Conservation (phyloP, 129 eudicot genomes). For the Ambrosia trifida region DNA sequence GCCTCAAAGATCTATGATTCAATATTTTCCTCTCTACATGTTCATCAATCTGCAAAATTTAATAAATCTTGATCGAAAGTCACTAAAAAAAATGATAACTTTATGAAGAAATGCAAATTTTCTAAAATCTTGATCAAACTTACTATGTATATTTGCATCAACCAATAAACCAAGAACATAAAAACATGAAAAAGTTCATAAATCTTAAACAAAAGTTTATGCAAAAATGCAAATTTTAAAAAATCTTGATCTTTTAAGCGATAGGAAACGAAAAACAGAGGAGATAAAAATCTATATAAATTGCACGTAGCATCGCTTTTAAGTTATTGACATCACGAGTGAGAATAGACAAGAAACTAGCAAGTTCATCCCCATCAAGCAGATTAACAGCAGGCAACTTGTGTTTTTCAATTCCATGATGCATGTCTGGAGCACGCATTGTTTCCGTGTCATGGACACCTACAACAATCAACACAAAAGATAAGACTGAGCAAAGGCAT, state of each 20-base stretch:
- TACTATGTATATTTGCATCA: background rate
- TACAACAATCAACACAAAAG: conserved; percentile 34
- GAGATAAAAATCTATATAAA: conserved; percentile 64
- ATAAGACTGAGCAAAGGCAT: conserved; percentile 3
- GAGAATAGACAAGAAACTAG: conserved; percentile 58
- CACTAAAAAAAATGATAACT: background rate
- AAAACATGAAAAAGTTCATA: background rate
- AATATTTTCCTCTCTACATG: conserved; percentile 80
- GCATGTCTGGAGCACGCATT: conserved; percentile 71
- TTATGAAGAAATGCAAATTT: background rate
- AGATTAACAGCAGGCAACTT: conserved; percentile 70
- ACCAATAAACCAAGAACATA: conserved; percentile 26
- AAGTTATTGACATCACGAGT: conserved; percentile 70
- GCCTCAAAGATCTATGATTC: conserved; percentile 79
- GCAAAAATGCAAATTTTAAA: too few species aligned
- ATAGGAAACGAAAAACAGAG: conserved; percentile 8
- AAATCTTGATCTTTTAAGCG: background rate
- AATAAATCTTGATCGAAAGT: conserved; percentile 13
- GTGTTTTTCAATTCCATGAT: conserved; percentile 91
- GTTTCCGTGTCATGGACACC: conserved; percentile 83
- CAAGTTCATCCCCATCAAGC: conserved; percentile 80
- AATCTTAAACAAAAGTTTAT: too few species aligned
- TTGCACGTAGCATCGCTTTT: conserved; percentile 94
- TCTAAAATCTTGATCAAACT: conserved; percentile 1
- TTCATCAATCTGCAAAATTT: conserved; percentile 71